phyloP scores from a whole-genome alignment of 2,329 filamentous ascomycete genomes.

The Exophiala calicioides region DNA sequence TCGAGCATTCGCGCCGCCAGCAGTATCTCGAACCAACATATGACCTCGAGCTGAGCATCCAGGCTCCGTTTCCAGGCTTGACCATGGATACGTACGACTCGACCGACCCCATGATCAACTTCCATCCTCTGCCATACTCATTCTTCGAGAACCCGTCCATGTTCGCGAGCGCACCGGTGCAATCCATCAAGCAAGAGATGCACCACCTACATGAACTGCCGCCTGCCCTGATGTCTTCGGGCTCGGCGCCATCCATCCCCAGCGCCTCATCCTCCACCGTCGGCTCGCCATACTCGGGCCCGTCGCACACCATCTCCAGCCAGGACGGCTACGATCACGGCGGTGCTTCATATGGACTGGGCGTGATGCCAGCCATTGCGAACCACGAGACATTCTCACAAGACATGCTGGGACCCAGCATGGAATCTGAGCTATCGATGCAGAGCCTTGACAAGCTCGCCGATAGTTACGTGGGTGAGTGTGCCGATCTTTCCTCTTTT shows the following conservation, averaged over 20 bases:
- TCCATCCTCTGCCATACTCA: constrained; percentile 25
- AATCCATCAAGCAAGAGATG: constrained; percentile 24
- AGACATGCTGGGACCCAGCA: constrained; percentile 39
- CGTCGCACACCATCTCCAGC: constrained; percentile 53
- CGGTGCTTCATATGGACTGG: constrained; percentile 51
- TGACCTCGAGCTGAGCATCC: constrained; percentile 21
- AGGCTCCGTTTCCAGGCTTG: constrained; percentile 27
- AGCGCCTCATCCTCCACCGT: constrained; percentile 65
- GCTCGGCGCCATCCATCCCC: constrained; percentile 59
- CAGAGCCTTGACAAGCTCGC: constrained; percentile 45
- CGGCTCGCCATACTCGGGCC: constrained; percentile 66
- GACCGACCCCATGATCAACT: constrained; percentile 23
- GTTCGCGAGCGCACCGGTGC: constrained; percentile 21
- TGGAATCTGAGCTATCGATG: constrained; percentile 46
- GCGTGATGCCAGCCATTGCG: constrained; percentile 65
- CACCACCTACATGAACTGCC: constrained; percentile 39
- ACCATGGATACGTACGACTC: constrained; percentile 26
- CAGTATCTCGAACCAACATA: constrained; percentile 22
- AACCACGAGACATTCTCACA: constrained; percentile 54
- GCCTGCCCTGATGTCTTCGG: constrained; percentile 62
- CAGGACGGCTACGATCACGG: constrained; percentile 61
- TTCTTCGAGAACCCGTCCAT: constrained; percentile 25
- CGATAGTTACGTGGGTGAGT: constrained; percentile 51
- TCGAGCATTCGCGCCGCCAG: constrained; percentile 28
- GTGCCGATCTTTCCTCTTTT: constrained; percentile 40